Base-by-base conservation (phyloP, 2,329 filamentous ascomycete species). In the Calonectria crousiana region DNA sequence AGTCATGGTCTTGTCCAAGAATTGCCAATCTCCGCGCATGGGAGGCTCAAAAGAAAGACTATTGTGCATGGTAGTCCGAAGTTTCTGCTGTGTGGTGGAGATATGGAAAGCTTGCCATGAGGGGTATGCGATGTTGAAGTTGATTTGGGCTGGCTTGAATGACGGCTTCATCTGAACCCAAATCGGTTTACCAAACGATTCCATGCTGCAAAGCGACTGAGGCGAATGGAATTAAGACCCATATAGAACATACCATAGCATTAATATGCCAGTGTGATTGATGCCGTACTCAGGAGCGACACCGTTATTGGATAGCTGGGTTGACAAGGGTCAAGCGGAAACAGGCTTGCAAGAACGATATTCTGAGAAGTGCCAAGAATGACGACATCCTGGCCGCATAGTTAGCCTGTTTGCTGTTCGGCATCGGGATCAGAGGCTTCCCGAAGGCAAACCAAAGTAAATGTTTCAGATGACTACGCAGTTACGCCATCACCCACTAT, bases 111-210 rank as follows among this genome's bases (percentile, higher is more conserved):
- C 51, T 72, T 71, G 60, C 11, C 11, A 52, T 13, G 51, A 47
- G 66, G 38, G 58, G 38, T 66, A 74, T 60, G 53, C 44, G 14
- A 32, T 60, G 34, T 10, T 28, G 38, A 66, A 49, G 38, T 34
- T 62, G 52, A 58, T 8, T 28, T 78, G 52, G 62, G 5, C 20
- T 78, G 56, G 51, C 34, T 53, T 73, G 32, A 44, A 78, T 73
- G 74, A 77, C 62, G 66, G 52, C 14, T 11, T 41, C 32, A 44
- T 30, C 6, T 34, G 32, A 74, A 62, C 60, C 60, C 41, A 67
- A 73, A 67, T 56, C n/a, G 5, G 5, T 62, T 28, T 41, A 44
- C 13, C n/a, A 26, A 60, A 20, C n/a, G 14, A 14, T 14, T 38
- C 8, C 13, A 23, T 10, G 5, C n/a, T n/a, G 32, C 3, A 9